Percentiles rank a stretch among this genome's conserved stretches.
Conservation (phyloP, 2,329 filamentous ascomycete genomes). For the Ilyonectria sp. region DNA sequence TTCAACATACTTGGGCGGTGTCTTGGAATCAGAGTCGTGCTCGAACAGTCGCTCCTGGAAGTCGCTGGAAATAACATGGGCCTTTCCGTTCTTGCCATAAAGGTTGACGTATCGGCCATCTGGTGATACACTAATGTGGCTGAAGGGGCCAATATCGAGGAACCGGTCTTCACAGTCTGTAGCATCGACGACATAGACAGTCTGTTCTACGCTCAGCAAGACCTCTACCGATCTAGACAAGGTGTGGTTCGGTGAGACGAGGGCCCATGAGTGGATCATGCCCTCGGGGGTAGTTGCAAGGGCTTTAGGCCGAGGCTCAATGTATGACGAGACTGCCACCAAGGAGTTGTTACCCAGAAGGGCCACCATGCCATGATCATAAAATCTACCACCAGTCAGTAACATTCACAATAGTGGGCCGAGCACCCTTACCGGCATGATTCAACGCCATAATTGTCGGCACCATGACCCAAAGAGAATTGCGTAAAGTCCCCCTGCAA, state of each 20-base stretch:
- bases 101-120: slow-evolving; percentile 91
- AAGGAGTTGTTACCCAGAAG: slow-evolving; percentile 90
- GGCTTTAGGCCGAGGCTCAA: slow-evolving; percentile 89
- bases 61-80: slow-evolving; percentile 95
- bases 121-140: slow-evolving; percentile 90
- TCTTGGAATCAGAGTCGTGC: slow-evolving; percentile 89
- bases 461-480: slow-evolving; percentile 90
- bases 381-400: slow-evolving; percentile 71
- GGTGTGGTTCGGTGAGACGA: slow-evolving; percentile 90
- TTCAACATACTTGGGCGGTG: slow-evolving; percentile 87
- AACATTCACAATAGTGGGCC: too few species aligned
- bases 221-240: slow-evolving; percentile 95
- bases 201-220: slow-evolving; percentile 86
- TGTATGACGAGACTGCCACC: slow-evolving; percentile 88
- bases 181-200: slow-evolving; percentile 88
- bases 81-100: slow-evolving; percentile 86
- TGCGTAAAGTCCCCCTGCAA: slow-evolving; percentile 96
- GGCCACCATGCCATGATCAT: slow-evolving; percentile 92
- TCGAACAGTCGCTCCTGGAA: slow-evolving; percentile 94
- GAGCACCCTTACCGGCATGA: slow-evolving; percentile 75
- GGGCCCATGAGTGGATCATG: slow-evolving; percentile 87
- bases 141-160: slow-evolving; percentile 92
- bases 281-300: slow-evolving; percentile 84
- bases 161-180: slow-evolving; percentile 92
- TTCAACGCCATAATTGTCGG: slow-evolving; percentile 88